These are phyloP conservation scores for Canavalia gladiata DNA, from an alignment of 306 rosid genomes.

Conservation along the genomic window DNA sequence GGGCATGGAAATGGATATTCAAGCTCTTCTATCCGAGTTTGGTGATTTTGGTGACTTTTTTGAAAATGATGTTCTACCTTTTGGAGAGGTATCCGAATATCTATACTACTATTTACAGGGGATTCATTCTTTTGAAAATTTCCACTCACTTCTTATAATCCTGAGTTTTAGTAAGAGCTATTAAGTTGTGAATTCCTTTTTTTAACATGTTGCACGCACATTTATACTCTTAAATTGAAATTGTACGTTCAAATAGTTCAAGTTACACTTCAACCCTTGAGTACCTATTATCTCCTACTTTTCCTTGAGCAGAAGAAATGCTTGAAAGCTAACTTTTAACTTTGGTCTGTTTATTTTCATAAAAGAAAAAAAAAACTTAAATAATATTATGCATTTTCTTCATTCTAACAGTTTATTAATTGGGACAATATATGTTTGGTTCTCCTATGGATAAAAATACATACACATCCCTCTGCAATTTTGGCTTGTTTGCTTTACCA, in stretches of 20 bases:
- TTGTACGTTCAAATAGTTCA: constrained; percentile 38
- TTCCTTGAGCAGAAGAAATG: constrained; percentile 29
- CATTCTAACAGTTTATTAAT: constrained; percentile 27
- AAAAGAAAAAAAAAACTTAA: constrained; percentile 3
- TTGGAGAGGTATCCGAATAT: constrained; percentile 85
- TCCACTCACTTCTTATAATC: constrained; percentile 28
- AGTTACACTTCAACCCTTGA: constrained; percentile 36
- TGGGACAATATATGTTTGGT: constrained; percentile 29
- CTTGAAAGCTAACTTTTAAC: constrained; percentile 20
- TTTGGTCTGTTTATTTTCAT: constrained; percentile 20
- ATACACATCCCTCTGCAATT: not conserved
- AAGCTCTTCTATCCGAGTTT: constrained; percentile 86
- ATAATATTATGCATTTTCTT: constrained; percentile 24
- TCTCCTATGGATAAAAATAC: constrained; percentile 23
- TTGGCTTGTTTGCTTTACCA: constrained; percentile 30
- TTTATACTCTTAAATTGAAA: constrained; percentile 31
- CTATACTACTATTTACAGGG: constrained; percentile 1
- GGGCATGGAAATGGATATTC: constrained; percentile 81
- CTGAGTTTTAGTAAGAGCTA: not conserved
- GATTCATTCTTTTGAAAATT: constrained; percentile 36
- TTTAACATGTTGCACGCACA: constrained; percentile 9
- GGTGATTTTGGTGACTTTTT: constrained; percentile 98
- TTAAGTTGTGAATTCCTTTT: constrained; percentile 28
- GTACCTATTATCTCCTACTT: constrained; percentile 8
- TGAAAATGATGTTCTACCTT: constrained; percentile 83